phyloP scores from a whole-genome alignment of 352 stramenopile species.

The Phytophthora megakarya region DNA sequence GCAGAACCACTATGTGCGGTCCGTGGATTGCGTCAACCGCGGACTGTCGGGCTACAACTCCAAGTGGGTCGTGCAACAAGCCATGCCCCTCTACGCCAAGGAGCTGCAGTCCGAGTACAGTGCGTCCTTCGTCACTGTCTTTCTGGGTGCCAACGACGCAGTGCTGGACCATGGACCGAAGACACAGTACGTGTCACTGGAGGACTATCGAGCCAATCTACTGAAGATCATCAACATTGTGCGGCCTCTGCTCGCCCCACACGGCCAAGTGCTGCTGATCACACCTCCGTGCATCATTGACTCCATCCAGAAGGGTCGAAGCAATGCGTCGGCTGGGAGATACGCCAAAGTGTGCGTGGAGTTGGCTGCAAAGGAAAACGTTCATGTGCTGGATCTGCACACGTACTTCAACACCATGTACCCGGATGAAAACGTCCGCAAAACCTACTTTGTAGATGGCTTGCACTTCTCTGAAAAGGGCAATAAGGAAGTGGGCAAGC shows the following conservation, averaged over 20 bases:
- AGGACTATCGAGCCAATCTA: conserved; percentile 52
- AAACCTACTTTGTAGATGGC: conserved; percentile 47
- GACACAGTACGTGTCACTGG: conserved; percentile 52
- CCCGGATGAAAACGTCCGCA: conserved; percentile 33
- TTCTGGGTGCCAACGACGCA: conserved; percentile 71
- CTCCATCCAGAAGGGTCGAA: conserved; percentile 41
- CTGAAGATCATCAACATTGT: conserved; percentile 38
- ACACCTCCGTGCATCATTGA: conserved; percentile 50
- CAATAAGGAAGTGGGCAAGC: conserved; percentile 43
- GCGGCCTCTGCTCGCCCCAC: conserved; percentile 23
- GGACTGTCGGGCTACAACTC: conserved; percentile 66
- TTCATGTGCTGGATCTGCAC: conserved; percentile 59
- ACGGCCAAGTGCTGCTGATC: conserved; percentile 38
- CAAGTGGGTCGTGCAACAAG: conserved; percentile 46
- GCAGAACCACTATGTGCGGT: conserved; percentile 57
- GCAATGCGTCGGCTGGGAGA: conserved; percentile 43
- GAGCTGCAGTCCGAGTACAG: conserved; percentile 43
- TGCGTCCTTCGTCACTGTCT: conserved; percentile 52
- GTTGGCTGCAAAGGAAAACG: conserved; percentile 36
- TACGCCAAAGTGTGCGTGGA: conserved; percentile 59
- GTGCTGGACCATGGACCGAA: conserved; percentile 41
- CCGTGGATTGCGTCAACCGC: conserved; percentile 59
- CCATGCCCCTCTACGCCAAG: conserved; percentile 35
- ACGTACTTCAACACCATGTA: conserved; percentile 52
- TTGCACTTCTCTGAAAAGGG: conserved; percentile 61